phyloP scores from a whole-genome alignment of 805 yeast genomes.

The Starmera caribaea region DNA sequence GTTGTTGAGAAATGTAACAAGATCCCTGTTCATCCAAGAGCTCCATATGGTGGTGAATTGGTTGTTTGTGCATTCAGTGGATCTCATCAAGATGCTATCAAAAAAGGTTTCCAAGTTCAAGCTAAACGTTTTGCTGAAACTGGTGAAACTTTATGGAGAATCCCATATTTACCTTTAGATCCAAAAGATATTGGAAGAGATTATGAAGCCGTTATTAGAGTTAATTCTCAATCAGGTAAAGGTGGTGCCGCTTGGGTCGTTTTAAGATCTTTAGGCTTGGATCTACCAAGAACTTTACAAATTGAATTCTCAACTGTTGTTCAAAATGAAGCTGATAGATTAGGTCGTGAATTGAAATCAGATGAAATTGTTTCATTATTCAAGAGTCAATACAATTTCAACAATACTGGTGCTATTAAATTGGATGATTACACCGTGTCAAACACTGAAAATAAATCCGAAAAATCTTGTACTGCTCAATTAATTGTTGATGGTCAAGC shows the following conservation, averaged over 20 bases:
- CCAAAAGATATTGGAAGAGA: slow-evolving; percentile 75
- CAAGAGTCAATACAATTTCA: slow-evolving; percentile 44
- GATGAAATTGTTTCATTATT: slow-evolving; percentile 55
- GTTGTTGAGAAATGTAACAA: slow-evolving; percentile 70
- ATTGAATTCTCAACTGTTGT: slow-evolving; percentile 57
- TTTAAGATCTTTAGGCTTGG: slow-evolving; percentile 60
- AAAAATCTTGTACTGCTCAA: slow-evolving; percentile 34
- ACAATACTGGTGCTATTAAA: slow-evolving; percentile 24
- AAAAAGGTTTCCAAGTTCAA: slow-evolving; percentile 52
- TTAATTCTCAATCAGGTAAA: slow-evolving; percentile 80
- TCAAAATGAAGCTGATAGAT: slow-evolving; percentile 51
- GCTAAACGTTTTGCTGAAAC: slow-evolving; percentile 33
- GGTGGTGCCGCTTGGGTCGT: slow-evolving; percentile 85
- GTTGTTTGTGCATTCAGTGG: slow-evolving; percentile 77
- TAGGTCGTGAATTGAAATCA: slow-evolving; percentile 62
- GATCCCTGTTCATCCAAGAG: slow-evolving; percentile 64
- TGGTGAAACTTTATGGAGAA: slow-evolving; percentile 49
- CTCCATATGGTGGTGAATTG: slow-evolving; percentile 73
- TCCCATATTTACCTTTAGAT: slow-evolving; percentile 74
- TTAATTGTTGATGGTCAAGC: slow-evolving; percentile 24
- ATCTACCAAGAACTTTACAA: slow-evolving; percentile 65
- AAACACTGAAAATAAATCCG: slow-evolving; percentile 26
- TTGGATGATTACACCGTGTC: slow-evolving; percentile 33
- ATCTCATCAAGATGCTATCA: slow-evolving; percentile 62
- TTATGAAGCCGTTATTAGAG: slow-evolving; percentile 76